Evolutionary conservation across 176 grass and related monocot genomes (phyloP).

Genomic region (Ananas comosus): DNA sequence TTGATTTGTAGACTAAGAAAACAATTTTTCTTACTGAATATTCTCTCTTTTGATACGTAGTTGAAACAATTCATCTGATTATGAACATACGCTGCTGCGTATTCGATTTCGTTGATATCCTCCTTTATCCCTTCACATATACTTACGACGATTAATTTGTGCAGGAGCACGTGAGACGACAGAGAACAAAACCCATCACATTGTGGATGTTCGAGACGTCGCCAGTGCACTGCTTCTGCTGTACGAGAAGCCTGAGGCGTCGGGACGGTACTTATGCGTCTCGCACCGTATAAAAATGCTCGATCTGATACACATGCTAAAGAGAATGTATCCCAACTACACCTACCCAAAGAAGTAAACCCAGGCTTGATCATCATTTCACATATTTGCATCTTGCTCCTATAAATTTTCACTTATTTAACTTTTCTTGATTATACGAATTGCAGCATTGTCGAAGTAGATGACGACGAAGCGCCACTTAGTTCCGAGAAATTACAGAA

Average conservation of each 20-base stretch:
- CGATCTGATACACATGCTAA: conserved; percentile 39
- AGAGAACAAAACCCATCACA: conserved; percentile 34
- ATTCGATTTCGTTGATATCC: not conserved
- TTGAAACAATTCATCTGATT: no score
- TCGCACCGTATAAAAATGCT: conserved; percentile 11
- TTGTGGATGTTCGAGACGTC: conserved; percentile 51
- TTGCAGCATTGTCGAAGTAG: conserved; percentile 20
- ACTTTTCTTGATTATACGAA: not conserved
- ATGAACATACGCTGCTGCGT: not conserved
- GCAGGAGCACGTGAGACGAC: conserved; percentile 21
- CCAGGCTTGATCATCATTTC: not conserved
- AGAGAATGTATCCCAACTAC: conserved; percentile 41
- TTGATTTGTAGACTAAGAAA: no score
- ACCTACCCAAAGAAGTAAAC: conserved; percentile 27
- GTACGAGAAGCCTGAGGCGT: conserved; percentile 32
- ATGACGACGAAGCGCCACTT: not conserved
- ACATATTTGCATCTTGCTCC: not conserved
- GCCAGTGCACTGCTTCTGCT: conserved; percentile 38
- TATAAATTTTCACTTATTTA: not conserved
- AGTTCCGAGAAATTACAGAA: conserved; percentile 28
- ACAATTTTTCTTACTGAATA: no score
- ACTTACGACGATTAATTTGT: no score
- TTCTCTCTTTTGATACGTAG: no score
- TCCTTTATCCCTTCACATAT: not conserved
- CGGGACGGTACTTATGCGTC: conserved; percentile 33